Evolutionary conservation across 177 flowering plant species (phyloP), one percentile per base, ranked within the genome.

Genomic region (Vitis hybrid): DNA sequence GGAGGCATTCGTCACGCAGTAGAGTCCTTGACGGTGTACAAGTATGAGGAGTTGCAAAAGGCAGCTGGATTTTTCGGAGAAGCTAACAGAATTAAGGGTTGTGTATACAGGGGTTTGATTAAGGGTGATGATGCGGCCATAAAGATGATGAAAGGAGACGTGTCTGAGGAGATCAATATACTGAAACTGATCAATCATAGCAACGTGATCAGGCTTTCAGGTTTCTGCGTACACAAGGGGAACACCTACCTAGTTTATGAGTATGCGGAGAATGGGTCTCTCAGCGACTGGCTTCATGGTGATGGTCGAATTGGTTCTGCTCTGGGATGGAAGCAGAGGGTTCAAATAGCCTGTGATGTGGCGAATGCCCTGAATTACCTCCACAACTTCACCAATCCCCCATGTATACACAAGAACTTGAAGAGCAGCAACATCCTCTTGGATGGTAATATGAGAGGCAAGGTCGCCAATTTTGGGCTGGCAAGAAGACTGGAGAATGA

Each of bases 281-380:
- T 89, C 3, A 69, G 74, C 21, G 87, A 85, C 48, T 84, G 86
- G 89, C 85, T 84, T 60, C 87, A 81, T 52, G 31, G 45, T 29
- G 51, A 77, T 49, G 62, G 56, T 29, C 31, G 65, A 53, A 52
- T n/a, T 13, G 52, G 64, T 2, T 51, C 15, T 12, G 1, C 48
- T 60, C 82, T 88, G 50, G 70, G 76, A 10, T 90, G 97, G 94
- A 88, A 76, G 70, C 89, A 88, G 74, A 82, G 97, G 67, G 82
- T 87, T 70, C 89, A 85, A 77, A 84, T 92, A 69, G 97, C 97
- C 0, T 74, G 75, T 39, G 88, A 89, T 58, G 67, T 84, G 0
- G 90, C 94, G 1, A 87, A 85, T 61, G 97, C 88, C 26, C 79
- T 91, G 51, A 87, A 89, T 69, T 91, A 89, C 73, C 87, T 91